Percentiles rank a stretch among this genome's conserved stretches.
Conservation (phyloP, 202 grass and related monocot genomes). For the Zoysia matrella region DNA sequence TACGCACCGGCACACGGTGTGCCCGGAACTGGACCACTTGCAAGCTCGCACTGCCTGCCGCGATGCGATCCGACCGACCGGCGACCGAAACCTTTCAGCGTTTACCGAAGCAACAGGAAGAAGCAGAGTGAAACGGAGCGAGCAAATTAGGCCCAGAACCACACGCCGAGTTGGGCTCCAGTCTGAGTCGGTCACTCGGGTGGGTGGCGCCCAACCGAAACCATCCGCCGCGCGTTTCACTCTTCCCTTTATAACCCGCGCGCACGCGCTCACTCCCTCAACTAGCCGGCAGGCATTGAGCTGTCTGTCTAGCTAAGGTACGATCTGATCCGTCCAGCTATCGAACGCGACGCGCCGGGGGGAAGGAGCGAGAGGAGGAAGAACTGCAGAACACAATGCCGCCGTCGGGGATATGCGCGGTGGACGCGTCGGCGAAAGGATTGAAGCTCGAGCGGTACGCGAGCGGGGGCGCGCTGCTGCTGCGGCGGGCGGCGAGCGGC, state of each 20-base stretch:
- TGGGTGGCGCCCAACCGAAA: constrained; percentile 57
- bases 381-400: constrained; percentile 24
- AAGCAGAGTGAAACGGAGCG: neutral
- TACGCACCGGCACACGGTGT: neutral
- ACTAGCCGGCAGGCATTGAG: constrained; percentile 16
- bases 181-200: neutral
- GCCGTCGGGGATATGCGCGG: constrained; percentile 3
- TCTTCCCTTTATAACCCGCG: constrained; percentile 36
- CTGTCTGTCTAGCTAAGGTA: neutral
- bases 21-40: neutral
- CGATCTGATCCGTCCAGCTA: no score
- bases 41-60: neutral
- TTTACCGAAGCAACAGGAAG: constrained; percentile 19
- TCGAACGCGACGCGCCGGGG: neutral
- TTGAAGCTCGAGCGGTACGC: constrained; percentile 72
- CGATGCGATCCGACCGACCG: constrained; percentile 3
- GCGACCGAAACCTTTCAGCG: neutral
- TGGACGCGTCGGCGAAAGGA: constrained; percentile 57
- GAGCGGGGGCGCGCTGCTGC: constrained; percentile 62
- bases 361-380: no score
- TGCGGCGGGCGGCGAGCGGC: constrained; percentile 62
- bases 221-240: constrained; percentile 36
- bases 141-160: constrained; percentile 18
- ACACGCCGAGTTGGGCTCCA: neutral
- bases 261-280: constrained; percentile 34